Percentiles rank a stretch among this genome's conserved stretches.
Evolutionary conservation across 2,329 filamentous ascomycete genomes (phyloP).

Genomic region (Stenocarpella maydis): DNA sequence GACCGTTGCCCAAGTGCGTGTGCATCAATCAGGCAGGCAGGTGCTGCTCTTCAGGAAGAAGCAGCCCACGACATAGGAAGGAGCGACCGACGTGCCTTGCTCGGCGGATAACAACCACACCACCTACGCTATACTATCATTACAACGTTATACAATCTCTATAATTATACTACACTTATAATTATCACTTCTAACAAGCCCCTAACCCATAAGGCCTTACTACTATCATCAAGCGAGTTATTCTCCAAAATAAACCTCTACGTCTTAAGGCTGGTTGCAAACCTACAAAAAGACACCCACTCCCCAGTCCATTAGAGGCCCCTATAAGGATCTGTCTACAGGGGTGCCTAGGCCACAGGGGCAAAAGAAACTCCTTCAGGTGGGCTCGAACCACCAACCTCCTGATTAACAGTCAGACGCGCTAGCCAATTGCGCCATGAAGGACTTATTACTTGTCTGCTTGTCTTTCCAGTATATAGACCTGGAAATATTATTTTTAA

Average conservation of each 20-base stretch:
- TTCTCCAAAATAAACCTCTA: too few relatives aligned
- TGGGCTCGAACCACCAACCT: slow-evolving; percentile 36
- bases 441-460: not conserved
- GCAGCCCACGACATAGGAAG: too few relatives aligned
- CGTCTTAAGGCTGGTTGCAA: too few relatives aligned
- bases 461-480: not conserved
- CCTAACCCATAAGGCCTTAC: too few relatives aligned
- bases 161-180: not conserved
- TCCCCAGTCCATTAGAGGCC: too few relatives aligned
- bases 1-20: too few relatives aligned
- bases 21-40: not conserved
- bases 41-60: not conserved
- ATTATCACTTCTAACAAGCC: not conserved
- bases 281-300: too few relatives aligned
- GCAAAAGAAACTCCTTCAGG: slow-evolving; percentile 20
- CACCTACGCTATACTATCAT: too few relatives aligned
- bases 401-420: slow-evolving; percentile 65
- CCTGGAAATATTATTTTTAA: too few relatives aligned
- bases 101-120: not conserved
- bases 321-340: not conserved
- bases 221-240: too few relatives aligned
- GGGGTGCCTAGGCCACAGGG: not conserved
- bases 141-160: too few relatives aligned
- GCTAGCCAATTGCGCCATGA: slow-evolving; percentile 62
- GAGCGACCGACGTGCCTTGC: not conserved